Conservation (phyloP, 2,329 filamentous ascomycete genomes). For the Penicillium sp. region DNA sequence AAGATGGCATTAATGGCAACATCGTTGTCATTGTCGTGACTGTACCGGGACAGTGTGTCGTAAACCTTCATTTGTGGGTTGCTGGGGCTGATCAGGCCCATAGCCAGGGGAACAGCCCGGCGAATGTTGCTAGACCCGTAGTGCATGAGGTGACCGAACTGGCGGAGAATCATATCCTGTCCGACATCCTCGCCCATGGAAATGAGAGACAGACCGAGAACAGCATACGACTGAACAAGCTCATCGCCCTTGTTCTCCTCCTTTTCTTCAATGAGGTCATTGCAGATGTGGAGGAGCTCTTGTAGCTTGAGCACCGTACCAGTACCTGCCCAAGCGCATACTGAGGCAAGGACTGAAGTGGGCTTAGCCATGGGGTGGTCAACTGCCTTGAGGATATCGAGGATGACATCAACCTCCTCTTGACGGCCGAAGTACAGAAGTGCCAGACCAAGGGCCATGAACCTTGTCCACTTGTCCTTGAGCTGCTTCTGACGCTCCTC, state of each 20-base stretch:
- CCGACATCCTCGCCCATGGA: conserved; percentile 98
- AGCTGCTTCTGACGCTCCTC: conserved; percentile 87
- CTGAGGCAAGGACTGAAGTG: conserved; percentile 90
- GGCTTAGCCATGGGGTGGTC: conserved; percentile 96
- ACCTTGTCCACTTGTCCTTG: conserved; percentile 97
- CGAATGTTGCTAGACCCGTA: conserved; percentile 97
- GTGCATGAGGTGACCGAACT: conserved; percentile 98
- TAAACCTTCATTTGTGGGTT: conserved; percentile 99
- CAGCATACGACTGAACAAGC: conserved; percentile 91
- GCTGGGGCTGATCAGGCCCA: conserved; percentile 94
- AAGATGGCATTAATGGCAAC: conserved; percentile 99
- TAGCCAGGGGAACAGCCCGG: conserved; percentile 89
- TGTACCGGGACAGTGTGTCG: conserved; percentile 95
- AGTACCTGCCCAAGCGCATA: conserved; percentile 97
- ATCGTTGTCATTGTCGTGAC: conserved; percentile 97
- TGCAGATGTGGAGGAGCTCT: conserved; percentile 95
- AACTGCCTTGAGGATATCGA: conserved; percentile 94
- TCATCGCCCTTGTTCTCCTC: conserved; percentile 96
- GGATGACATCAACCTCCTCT: conserved; percentile 96
- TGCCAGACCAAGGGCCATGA: conserved; percentile 89
- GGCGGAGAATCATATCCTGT: conserved; percentile 96
- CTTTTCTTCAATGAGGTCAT: conserved; percentile 91
- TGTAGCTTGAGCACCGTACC: conserved; percentile 96
- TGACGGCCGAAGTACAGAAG: conserved; percentile 94
- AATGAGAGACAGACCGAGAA: conserved; percentile 88